Evolutionary conservation across 257 asterid genomes (phyloP), one percentile per base, ranked within the genome.

Genomic region (Primulina tabacum): DNA sequence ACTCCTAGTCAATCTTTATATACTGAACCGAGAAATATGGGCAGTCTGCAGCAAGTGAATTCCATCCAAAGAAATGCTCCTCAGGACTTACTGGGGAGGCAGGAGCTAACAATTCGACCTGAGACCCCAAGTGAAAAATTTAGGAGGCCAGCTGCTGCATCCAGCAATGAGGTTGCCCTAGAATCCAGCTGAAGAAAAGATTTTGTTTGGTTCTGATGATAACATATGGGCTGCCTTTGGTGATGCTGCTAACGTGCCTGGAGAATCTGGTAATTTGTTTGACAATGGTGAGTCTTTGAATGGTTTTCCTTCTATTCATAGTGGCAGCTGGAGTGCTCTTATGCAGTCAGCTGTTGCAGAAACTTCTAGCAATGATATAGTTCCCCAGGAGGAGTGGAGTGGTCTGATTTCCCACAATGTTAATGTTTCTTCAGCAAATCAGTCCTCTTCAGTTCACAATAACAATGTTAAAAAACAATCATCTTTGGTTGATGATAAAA

Each of bases 291-390:
- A 86, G 11, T 65, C 62, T 64, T 74, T 77, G 5, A 82, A 80
- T 80, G 88, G 83, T 8, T 40, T 77, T 62, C 75, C 92, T 64
- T 83, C 95, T 52, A 72, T 83, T 77, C 92, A 87, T 76, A 81
- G 89, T 78, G 98, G 98, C 72, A 87, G 96, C 78, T 92, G 98
- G 98, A 90, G 98, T 79, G 97, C 98, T 78, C 90, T 93, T 58
- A 90, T 93, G 97, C 98, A 93, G 77, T 90, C 98, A 71, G 98
- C 98, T 28, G 97, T 88, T 63, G 95, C 95, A 60, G 98, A 93
- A 87, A 85, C 91, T 62, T 83, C 96, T 72, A 77, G 90, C 55
- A 73, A 76, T 59, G 92, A 86, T 81, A 26, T 77, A 67, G 82
- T 81, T 67, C 81, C 82, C 67, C 89, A 80, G 69, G 94, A 87